Base-by-base conservation (phyloP, 2,329 filamentous ascomycete genomes). In the Cladosporium sp. region DNA sequence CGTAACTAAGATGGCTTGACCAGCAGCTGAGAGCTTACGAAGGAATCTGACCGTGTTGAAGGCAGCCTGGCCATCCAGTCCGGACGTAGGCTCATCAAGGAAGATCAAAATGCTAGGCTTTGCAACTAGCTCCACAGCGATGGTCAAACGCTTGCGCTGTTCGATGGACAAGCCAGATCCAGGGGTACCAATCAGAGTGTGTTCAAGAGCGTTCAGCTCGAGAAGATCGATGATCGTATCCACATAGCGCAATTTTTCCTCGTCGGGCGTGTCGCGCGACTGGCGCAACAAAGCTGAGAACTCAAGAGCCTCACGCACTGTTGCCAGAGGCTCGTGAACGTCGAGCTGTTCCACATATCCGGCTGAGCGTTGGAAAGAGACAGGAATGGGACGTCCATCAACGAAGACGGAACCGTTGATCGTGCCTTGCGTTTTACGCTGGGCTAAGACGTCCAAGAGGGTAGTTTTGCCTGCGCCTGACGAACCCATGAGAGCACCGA, bases 401-500 rank as follows among this genome's bases (percentile, higher is more conserved):
- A 83, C 80, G 1, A 82, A 68, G 49, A 83, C 78, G 61, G 80
- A 77, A 8, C 81, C 81, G 13, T 72, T 73, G 30, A 83, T 78
- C 0, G 80, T 77, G n/a, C 81, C 81, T 54, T 80, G 78, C 5
- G 76, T 78, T 58, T 81, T 81, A 1, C 81, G 76, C 64, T 81
- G 80, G 0, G 82, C 80, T 4, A 79, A 68, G 8, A 75, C 72
- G 67, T 79, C 76, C 14, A 79, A 71, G 0, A 79, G 70, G 3
- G 77, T 79, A 1, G 77, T 79, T 67, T 79, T 79, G 21, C 77
- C 77, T 18, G 79, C 79, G 49, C 91, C 91, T 3, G 90, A 92
- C 5, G 89, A 88, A 46, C 91, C 91, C 90, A 95, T 93, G 1
- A 95, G 81, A 2, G 91, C 91, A 3, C 90, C 93, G 14, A 94